phyloP scores from a whole-genome alignment of 208 protist genomes.

The Vickermania spadyakhi region DNA sequence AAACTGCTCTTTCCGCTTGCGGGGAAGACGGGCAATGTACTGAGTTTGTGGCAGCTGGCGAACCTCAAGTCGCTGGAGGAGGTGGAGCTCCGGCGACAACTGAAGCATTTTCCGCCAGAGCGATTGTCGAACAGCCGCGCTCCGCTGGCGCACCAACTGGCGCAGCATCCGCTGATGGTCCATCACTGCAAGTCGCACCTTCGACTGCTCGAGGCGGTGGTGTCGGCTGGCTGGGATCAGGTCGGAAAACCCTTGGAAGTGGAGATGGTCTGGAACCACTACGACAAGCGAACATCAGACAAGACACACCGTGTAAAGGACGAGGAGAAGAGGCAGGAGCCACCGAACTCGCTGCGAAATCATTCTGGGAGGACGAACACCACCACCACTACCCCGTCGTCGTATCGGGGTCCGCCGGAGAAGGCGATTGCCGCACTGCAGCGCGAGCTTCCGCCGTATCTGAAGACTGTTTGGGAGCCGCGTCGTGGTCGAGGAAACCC shows the following conservation, averaged over 20 bases:
- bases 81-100: neutral
- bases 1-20: slow-evolving; percentile 24
- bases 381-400: neutral
- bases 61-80: slow-evolving; percentile 4
- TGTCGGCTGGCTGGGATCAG: neutral
- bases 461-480: neutral
- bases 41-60: slow-evolving; percentile 70
- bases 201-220: neutral
- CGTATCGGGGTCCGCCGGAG: neutral
- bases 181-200: neutral
- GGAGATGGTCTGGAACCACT: neutral
- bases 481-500: neutral
- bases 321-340: neutral
- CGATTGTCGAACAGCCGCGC: neutral
- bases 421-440: neutral
- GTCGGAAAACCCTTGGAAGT: neutral
- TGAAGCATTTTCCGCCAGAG: neutral
- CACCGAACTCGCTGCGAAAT: neutral
- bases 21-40: slow-evolving; percentile 33
- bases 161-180: neutral
- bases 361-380: neutral
- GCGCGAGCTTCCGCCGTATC: neutral
- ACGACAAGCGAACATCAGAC: neutral
- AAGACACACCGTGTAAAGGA: neutral
- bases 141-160: neutral